Percentiles rank a stretch among this genome's conserved stretches.
Conservation (phyloP, 176 grass and related monocot genomes). For the Triticum turgidum region DNA sequence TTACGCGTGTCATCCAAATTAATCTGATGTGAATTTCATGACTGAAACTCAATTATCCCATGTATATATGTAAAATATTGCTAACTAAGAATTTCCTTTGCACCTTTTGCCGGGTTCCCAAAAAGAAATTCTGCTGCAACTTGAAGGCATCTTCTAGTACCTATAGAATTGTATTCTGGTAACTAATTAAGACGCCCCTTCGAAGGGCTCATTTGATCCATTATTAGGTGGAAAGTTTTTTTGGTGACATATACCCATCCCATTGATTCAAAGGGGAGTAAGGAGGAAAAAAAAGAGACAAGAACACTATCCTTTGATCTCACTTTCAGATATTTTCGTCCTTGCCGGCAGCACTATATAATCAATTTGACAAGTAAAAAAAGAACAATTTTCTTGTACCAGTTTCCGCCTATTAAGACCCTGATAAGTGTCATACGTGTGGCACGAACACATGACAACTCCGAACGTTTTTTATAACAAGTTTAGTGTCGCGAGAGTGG, state of each 20-base stretch:
- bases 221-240: background rate
- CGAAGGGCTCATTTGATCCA: background rate
- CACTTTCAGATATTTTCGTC: background rate
- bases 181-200: background rate
- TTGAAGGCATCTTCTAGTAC: slow-evolving; percentile 10
- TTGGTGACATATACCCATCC: background rate
- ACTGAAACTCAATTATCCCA: background rate
- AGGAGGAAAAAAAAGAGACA: no score
- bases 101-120: background rate
- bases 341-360: background rate
- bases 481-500: no score
- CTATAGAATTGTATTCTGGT: background rate
- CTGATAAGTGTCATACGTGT: no score
- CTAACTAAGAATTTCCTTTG: background rate
- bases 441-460: no score
- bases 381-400: background rate
- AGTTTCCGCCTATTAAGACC: no score
- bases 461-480: no score
- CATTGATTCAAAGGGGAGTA: background rate
- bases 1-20: background rate
- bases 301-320: background rate
- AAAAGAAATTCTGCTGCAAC: background rate
- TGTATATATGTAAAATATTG: background rate
- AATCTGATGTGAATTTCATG: background rate
- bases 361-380: background rate